A percentile compares a stretch with the other conserved stretches of the same genome.
These are phyloP conservation scores for Boletus rubroflammeus DNA, from an alignment of 768 basidiomycete genomes.

Conservation along the genomic window DNA sequence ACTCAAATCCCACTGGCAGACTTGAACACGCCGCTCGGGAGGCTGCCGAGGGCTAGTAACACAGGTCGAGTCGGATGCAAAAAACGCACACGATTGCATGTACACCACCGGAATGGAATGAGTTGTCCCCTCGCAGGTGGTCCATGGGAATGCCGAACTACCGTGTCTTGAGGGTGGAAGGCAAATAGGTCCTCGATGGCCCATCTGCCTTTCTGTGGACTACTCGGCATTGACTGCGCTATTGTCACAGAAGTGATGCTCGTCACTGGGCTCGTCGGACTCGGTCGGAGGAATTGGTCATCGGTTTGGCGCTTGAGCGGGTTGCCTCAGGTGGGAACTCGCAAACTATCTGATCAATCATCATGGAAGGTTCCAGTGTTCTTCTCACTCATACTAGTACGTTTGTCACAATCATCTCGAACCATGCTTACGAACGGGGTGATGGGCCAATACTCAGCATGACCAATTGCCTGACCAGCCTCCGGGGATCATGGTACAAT, in stretches of 20 bases:
- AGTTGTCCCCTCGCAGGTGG: neutral
- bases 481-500: too few relatives aligned
- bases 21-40: too few relatives aligned
- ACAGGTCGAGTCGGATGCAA: neutral
- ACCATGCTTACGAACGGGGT: neutral
- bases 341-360: too few relatives aligned
- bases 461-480: neutral
- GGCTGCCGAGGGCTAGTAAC: neutral
- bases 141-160: neutral
- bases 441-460: neutral
- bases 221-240: neutral
- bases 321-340: too few relatives aligned
- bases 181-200: too few relatives aligned
- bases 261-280: too few relatives aligned
- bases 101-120: neutral
- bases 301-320: too few relatives aligned
- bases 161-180: neutral
- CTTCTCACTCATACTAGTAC: neutral
- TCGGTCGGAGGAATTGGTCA: too few relatives aligned
- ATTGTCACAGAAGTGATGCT: too few relatives aligned
- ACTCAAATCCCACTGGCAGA: neutral
- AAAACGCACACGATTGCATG: slow-evolving; percentile 20
- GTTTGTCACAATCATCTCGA: neutral
- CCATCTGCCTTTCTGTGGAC: neutral
- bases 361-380: neutral